phyloP scores from a whole-genome alignment of 768 basidiomycete species.

The Mycena latifolia region DNA sequence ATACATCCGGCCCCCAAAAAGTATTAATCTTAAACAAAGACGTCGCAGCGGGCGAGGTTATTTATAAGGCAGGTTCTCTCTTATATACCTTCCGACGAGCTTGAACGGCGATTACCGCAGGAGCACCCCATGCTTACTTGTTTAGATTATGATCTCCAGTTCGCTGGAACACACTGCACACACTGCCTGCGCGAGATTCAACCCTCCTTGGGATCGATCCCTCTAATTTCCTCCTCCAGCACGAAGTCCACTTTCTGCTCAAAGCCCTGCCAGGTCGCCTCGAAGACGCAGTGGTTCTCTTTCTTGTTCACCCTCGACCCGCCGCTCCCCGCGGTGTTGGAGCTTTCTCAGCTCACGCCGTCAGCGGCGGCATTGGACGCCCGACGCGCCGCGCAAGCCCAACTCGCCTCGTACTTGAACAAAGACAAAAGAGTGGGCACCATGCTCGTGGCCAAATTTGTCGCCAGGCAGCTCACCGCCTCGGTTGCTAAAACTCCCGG shows the following conservation, averaged over 20 bases:
- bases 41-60: constrained; percentile 76
- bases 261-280: constrained; percentile 67
- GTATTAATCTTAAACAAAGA: constrained; percentile 76
- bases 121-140: constrained; percentile 80
- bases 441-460: constrained; percentile 76
- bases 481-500: constrained; percentile 71
- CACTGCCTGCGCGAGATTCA: constrained; percentile 77
- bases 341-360: constrained; percentile 46
- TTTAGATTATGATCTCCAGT: constrained; percentile 80
- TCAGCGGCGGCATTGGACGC: constrained; percentile 51
- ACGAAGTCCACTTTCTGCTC: constrained; percentile 81
- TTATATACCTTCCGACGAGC: not conserved
- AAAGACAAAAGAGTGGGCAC: constrained; percentile 58
- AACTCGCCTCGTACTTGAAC: constrained; percentile 68
- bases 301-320: constrained; percentile 80
- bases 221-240: constrained; percentile 62
- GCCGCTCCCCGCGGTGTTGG: constrained; percentile 60
- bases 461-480: constrained; percentile 76
- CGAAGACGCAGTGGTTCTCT: constrained; percentile 71
- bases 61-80: constrained; percentile 71
- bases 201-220: constrained; percentile 49
- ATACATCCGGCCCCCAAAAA: constrained; percentile 55
- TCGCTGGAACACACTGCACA: constrained; percentile 75
- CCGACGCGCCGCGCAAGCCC: constrained; percentile 70
- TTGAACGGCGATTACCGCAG: constrained; percentile 50